Base-by-base conservation (phyloP, 805 yeast species). In the Clavispora santaluciae region DNA sequence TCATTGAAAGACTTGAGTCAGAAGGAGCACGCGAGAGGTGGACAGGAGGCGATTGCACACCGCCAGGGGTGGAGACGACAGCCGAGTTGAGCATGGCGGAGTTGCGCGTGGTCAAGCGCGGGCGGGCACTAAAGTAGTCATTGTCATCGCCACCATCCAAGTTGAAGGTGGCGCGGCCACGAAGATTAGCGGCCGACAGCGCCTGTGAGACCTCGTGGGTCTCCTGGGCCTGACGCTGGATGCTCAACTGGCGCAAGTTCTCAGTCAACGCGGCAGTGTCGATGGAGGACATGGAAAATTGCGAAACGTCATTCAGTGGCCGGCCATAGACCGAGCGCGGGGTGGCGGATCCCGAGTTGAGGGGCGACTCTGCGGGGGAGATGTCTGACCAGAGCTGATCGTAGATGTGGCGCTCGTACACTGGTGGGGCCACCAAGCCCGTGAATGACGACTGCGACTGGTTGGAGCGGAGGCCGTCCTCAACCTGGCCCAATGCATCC, bases 331-430 rank as follows among this genome's bases (percentile, higher is more conserved):
- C 23, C n/a, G 50, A 44, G 47, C 64, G 47, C 21, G 74, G 71
- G 1, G 75, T 68, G 7, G 61, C 60, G 5, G 64, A 33, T 3
- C 78, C 78, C 0, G 78, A 73, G 17, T 49, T 48, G 11, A 56
- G 44, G 4, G 79, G 78, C 6, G 73, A 71, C 17, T 72, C 78
- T 6, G 60, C 46, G 5, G 78, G 80, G 5, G 78, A 66, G 7
- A 79, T 69, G 42, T 82, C 90, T 25, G 76, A 73, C 86, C 86
- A 88, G 17, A 89, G 61, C 41, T 85, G 68, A 61, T 89, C 97
- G 60, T 83, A 86, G 26, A 87, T 77, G 59, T 86, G 95, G 40
- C 75, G 78, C 44, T 79, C 89, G 59, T 89, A 89, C 42, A 83
- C 74, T 21, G 97, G 95, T 2, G 96, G 96, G 1, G 96, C 93